Evolutionary conservation across 176 grass and related monocot genomes (phyloP).

Genomic region (Hordeum marinum): DNA sequence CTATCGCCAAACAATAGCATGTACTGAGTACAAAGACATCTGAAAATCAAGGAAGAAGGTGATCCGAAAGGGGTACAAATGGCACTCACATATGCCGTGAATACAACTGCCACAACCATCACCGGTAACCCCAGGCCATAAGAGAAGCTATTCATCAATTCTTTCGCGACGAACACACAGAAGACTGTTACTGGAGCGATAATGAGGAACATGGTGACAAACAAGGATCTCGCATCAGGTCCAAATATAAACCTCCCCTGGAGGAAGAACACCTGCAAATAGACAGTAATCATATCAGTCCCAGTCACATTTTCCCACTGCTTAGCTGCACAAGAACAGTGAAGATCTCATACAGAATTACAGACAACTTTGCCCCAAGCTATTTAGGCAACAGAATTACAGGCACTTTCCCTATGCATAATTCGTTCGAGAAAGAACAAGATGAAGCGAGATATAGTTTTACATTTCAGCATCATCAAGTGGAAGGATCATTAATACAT

Average conservation of each 20-base stretch:
- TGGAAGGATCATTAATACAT: conserved; percentile 21
- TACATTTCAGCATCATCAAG: neutral
- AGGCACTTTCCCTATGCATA: neutral
- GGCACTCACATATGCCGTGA: conserved; percentile 84
- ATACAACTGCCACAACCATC: conserved; percentile 63
- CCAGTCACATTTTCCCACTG: neutral
- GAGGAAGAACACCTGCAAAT: conserved; percentile 74
- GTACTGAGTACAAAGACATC: neutral
- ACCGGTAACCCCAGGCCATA: conserved; percentile 70
- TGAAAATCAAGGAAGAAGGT: neutral
- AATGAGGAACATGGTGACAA: conserved; percentile 90
- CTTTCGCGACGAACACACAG: conserved; percentile 71
- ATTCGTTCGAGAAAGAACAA: neutral
- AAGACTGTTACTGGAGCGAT: conserved; percentile 68
- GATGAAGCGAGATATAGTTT: neutral
- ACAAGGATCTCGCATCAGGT: conserved; percentile 86
- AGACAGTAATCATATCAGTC: neutral
- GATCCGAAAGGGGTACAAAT: neutral
- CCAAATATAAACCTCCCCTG: conserved; percentile 95
- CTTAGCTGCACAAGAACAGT: neutral
- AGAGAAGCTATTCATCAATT: conserved; percentile 82
- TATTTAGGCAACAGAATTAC: neutral
- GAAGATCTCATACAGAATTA: neutral
- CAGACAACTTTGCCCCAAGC: neutral
- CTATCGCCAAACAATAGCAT: neutral